Evolutionary conservation across 1,139 yeast species (phyloP).

Genomic region (Candida pseudoviswanathii): DNA sequence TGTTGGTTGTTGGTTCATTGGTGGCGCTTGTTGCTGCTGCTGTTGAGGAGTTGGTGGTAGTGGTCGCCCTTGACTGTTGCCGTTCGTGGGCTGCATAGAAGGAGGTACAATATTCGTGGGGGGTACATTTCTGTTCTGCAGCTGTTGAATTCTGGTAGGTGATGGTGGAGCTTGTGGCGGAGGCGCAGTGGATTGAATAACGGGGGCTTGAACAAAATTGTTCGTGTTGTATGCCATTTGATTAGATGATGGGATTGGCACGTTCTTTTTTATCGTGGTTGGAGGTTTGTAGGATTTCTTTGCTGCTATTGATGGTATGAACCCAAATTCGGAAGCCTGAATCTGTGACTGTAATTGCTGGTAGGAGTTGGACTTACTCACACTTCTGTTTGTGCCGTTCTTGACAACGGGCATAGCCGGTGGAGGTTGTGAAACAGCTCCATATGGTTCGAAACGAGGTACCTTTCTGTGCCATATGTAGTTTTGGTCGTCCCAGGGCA

Average conservation of each 20-base stretch:
- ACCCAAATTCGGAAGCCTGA: slow-evolving; percentile 36
- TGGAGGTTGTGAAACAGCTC: slow-evolving; percentile 35
- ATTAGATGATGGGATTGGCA: neutral
- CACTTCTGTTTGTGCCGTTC: slow-evolving; percentile 40
- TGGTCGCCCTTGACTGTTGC: slow-evolving; percentile 7
- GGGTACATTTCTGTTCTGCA: slow-evolving; percentile 8
- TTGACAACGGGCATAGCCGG: slow-evolving; percentile 37
- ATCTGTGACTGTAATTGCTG: slow-evolving; percentile 48
- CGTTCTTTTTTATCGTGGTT: slow-evolving; percentile 30
- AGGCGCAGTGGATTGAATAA: slow-evolving; percentile 10
- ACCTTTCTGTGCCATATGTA: slow-evolving; percentile 50
- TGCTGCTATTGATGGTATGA: slow-evolving; percentile 31
- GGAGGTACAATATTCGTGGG: slow-evolving; percentile 5
- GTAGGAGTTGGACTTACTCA: slow-evolving; percentile 41
- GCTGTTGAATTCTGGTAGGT: slow-evolving; percentile 2
- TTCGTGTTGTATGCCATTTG: neutral
- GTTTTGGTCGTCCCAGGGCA: slow-evolving; percentile 44
- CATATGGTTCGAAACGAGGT: slow-evolving; percentile 55
- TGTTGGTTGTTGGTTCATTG: slow-evolving; percentile 16
- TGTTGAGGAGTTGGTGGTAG: slow-evolving; percentile 5
- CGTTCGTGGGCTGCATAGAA: slow-evolving; percentile 5
- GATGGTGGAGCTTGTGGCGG: slow-evolving; percentile 6
- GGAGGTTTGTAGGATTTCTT: slow-evolving; percentile 38
- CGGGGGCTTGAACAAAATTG: neutral
- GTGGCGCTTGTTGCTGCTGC: slow-evolving; percentile 1